These are phyloP conservation scores for Boechera divaricarpa DNA, from an alignment of 345 rosid genomes.

Conservation along the genomic window DNA sequence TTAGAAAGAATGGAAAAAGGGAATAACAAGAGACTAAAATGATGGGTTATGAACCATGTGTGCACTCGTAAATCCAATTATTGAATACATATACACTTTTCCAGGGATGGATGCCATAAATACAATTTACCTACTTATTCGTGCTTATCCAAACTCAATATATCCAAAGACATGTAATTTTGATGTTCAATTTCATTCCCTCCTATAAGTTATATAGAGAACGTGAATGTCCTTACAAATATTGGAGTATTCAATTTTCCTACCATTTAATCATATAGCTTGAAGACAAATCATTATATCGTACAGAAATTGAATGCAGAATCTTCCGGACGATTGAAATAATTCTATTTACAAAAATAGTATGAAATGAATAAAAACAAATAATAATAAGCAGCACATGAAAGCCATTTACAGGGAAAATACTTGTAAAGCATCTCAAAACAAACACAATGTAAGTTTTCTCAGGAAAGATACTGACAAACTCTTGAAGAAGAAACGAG, in stretches of 20 bases:
- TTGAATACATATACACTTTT: conserved; percentile 7
- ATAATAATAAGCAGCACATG: conserved; percentile 34
- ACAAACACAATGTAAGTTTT: background rate
- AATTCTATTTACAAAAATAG: background rate
- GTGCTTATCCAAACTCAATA: conserved; percentile 9
- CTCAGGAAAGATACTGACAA: no score
- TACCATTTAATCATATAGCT: conserved; percentile 30
- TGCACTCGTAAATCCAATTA: conserved; percentile 38
- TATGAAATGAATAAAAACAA: background rate
- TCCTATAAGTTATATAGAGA: background rate
- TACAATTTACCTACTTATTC: conserved; percentile 1
- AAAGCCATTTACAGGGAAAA: conserved; percentile 16
- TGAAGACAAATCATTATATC: conserved; percentile 31
- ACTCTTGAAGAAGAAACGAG: no score
- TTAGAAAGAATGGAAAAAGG: background rate
- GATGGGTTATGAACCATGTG: conserved; percentile 40
- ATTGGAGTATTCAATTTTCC: conserved; percentile 2
- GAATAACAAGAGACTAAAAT: conserved; percentile 28
- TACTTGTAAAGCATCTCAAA: conserved; percentile 16
- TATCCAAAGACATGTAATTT: background rate
- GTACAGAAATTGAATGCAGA: conserved; percentile 41
- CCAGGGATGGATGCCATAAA: conserved; percentile 5
- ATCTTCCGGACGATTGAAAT: conserved; percentile 33
- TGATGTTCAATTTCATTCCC: background rate
- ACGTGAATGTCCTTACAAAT: background rate